These are phyloP conservation scores for Plantago lanceolata DNA, from an alignment of 305 asterid genomes.

Conservation along the genomic window DNA sequence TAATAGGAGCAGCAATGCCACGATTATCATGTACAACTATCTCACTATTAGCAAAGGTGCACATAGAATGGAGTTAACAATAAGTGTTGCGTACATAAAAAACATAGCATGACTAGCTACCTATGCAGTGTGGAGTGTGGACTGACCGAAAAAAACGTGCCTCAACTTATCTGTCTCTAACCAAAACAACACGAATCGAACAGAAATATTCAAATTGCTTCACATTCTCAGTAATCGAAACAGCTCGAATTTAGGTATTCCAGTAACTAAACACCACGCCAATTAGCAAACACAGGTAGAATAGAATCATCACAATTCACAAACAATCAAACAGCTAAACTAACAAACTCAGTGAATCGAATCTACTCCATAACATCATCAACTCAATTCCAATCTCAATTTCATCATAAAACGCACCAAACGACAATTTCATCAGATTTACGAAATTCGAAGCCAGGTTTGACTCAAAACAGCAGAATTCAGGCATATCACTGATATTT, in stretches of 20 bases:
- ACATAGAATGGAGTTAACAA: not conserved
- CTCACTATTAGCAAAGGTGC: not conserved
- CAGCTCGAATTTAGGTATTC: not conserved
- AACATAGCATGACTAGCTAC: not conserved
- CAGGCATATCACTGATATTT: not conserved
- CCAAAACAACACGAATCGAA: not conserved
- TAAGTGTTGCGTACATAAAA: not conserved
- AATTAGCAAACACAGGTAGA: not conserved
- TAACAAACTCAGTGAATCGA: not conserved
- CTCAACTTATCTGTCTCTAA: too few relatives aligned
- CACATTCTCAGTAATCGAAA: not conserved
- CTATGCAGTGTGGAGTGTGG: not conserved
- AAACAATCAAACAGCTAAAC: not conserved
- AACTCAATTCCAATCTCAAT: too few relatives aligned
- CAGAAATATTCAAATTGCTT: too few relatives aligned
- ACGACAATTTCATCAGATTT: not conserved
- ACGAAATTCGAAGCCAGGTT: not conserved
- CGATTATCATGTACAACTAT: not conserved
- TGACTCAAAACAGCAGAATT: not conserved
- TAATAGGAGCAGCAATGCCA: not conserved
- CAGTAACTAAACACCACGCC: not conserved
- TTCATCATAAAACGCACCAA: not conserved
- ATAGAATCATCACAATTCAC: not conserved
- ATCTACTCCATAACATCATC: not conserved
- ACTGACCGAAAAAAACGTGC: not conserved